Conservation (phyloP, 208 protist species). For the Trypanosoma platydactyli region DNA sequence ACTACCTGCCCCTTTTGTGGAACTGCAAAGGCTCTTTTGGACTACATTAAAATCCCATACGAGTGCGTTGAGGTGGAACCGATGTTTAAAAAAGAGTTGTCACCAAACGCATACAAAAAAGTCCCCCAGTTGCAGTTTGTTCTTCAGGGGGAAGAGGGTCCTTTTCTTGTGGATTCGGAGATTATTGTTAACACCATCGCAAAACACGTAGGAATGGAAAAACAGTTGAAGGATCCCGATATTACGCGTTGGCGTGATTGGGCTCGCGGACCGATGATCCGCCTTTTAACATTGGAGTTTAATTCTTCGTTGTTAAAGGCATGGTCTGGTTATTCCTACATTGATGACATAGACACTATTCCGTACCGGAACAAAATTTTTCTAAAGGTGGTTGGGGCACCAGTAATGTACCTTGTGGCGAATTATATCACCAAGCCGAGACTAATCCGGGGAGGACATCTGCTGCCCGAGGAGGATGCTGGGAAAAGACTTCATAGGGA, state of each 20-base stretch:
- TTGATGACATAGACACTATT: slow-evolving; percentile 86
- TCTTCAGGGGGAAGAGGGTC: slow-evolving; percentile 38
- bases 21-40: slow-evolving; percentile 86
- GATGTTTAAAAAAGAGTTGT: slow-evolving; percentile 87
- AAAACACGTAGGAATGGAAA: slow-evolving; percentile 45
- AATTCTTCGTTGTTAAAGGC: slow-evolving; percentile 71
- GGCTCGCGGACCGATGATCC: slow-evolving; percentile 79
- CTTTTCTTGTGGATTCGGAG: slow-evolving; percentile 82
- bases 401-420: slow-evolving; percentile 90
- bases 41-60: slow-evolving; percentile 76
- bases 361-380: slow-evolving; percentile 87
- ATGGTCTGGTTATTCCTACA: slow-evolving; percentile 87
- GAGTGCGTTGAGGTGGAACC: slow-evolving; percentile 89
- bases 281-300: slow-evolving; percentile 85
- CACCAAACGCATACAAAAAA: slow-evolving; percentile 81
- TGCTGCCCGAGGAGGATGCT: slow-evolving; percentile 55
- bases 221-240: slow-evolving; percentile 68
- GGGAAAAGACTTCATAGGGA: slow-evolving; percentile 63
- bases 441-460: slow-evolving; percentile 66
- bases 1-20: slow-evolving; percentile 91
- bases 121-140: slow-evolving; percentile 88
- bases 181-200: slow-evolving; percentile 81
- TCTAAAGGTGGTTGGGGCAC: slow-evolving; percentile 86
- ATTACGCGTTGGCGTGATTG: slow-evolving; percentile 78
- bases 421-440: slow-evolving; percentile 68